A percentile compares a stretch with the other conserved stretches of the same genome.
Evolutionary conservation across 805 yeast species (phyloP).

Genomic region (Candida nanaspora): DNA sequence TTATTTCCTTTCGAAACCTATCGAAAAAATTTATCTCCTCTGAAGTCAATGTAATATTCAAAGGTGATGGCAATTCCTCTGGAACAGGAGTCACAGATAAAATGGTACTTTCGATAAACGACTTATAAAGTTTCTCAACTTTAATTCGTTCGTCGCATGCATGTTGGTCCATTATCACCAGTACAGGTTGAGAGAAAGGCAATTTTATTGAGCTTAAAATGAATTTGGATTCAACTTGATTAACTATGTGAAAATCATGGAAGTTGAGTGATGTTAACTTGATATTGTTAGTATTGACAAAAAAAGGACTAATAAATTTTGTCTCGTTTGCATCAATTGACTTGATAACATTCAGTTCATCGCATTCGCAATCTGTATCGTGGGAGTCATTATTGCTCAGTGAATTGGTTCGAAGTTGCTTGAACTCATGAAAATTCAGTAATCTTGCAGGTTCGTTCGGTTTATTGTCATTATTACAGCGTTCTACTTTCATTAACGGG

Average conservation of each 20-base stretch:
- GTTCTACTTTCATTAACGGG: not conserved
- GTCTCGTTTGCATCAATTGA: constrained; percentile 1
- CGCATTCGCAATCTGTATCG: not conserved
- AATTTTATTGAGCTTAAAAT: constrained; percentile 34
- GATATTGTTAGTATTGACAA: constrained; percentile 1
- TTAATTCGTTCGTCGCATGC: constrained; percentile 74
- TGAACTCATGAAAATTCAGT: no score
- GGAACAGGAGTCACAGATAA: no score
- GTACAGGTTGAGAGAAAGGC: constrained; percentile 1
- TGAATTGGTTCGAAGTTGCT: not conserved
- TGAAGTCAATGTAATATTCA: constrained; percentile 16
- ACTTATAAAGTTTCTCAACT: constrained; percentile 44
- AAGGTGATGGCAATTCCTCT: constrained; percentile 6
- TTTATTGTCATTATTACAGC: no score
- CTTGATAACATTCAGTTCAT: not conserved
- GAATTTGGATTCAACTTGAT: constrained; percentile 61
- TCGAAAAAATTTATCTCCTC: constrained; percentile 27
- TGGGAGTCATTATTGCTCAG: not conserved
- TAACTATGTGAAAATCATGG: constrained; percentile 27
- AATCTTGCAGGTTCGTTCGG: no score
- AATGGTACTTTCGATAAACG: constrained; percentile 24
- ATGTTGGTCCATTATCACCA: constrained; percentile 67
- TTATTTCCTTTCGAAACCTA: constrained; percentile 22
- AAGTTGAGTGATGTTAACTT: constrained; percentile 17
- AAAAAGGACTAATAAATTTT: constrained; percentile 4